Base-by-base conservation (phyloP, 2,329 filamentous ascomycete genomes). In the Cercospora citrullina region DNA sequence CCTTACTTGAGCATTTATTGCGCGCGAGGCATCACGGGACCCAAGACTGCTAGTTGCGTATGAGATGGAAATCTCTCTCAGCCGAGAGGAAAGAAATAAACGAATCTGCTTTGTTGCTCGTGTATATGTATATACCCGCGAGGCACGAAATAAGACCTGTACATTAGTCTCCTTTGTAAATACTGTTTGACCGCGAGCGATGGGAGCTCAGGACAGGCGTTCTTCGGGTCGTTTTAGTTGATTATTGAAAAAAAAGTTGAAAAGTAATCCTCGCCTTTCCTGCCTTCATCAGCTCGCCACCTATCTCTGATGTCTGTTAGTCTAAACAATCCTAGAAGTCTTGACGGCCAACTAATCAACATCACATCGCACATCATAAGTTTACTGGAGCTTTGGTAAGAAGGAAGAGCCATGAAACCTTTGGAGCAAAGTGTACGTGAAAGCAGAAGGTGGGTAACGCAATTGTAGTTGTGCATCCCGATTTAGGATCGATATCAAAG, bases 81-180 rank as follows among this genome's bases (percentile, higher is more conserved):
- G 36, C 36, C 5, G 36, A 42, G 16, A n/a, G 36, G 36, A 42
- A 42, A 42, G 36, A 42, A n/a, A 6, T n/a, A n/a, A 42, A 42
- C 16, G 16, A 42, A 42, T 42, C 36, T 42, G 36, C 36, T 42
- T 42, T 42, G 16, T 42, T 42, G 9, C 16, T 42, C 36, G 36
- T 42, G 36, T 42, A 42, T 6, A 14, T 36, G 9, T 36, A n/a
- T 42, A 42, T 42, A 42, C 36, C 36, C 36, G 36, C 36, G 36
- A 42, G 36, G 16, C 16, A 42, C 36, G 36, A 42, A 42, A 42
- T 16, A 42, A 62, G 26, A 39, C 16, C 14, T 63, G 42, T 63
- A 63, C n/a, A 55, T 36, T 63, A 63, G 61, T 63, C 30, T 55
- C 61, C 30, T 63, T 63, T 63, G 61, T 63, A 36, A 10, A 55